phyloP scores from a whole-genome alignment of 2,329 filamentous ascomycete genomes.

The Xylariaceae sp. region DNA sequence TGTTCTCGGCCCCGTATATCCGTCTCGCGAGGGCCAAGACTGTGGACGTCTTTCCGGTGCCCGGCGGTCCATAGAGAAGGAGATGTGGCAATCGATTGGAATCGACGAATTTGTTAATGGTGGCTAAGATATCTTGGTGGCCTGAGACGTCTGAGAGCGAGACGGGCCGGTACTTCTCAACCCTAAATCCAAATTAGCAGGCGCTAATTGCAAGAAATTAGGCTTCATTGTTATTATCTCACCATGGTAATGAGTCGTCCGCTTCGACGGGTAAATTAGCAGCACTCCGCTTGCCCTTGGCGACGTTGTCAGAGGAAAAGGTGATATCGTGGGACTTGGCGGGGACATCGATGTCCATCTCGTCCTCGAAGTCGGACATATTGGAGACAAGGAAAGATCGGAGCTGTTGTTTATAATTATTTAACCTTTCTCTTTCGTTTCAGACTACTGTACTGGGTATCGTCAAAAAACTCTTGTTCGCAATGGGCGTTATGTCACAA shows the following conservation, averaged over 20 bases:
- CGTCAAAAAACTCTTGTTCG: too few species aligned
- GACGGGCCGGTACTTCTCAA: constrained; percentile 93
- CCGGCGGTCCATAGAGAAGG: constrained; percentile 92
- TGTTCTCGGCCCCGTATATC: constrained; percentile 89
- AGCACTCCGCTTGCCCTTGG: constrained; percentile 88
- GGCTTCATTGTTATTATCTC: constrained; percentile 31
- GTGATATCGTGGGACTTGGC: constrained; percentile 50
- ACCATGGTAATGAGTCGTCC: constrained; percentile 94
- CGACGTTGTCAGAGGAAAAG: constrained; percentile 74
- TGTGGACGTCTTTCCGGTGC: constrained; percentile 96
- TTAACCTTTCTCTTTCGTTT: not conserved
- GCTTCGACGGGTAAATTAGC: constrained; percentile 93
- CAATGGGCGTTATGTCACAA: not conserved
- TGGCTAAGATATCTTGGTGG: constrained; percentile 95
- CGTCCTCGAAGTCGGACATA: constrained; percentile 64
- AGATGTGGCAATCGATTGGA: constrained; percentile 93
- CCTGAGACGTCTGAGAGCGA: constrained; percentile 91
- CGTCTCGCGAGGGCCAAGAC: constrained; percentile 88
- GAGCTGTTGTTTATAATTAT: not conserved
- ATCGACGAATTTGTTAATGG: constrained; percentile 97
- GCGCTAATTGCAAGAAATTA: not conserved
- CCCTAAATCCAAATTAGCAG: constrained; percentile 56
- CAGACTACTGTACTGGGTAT: not conserved
- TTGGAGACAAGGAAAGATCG: constrained; percentile 15
- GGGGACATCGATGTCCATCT: constrained; percentile 62